phyloP scores from a whole-genome alignment of 2,329 filamentous ascomycete genomes.

The Cladophialophora psammophila region DNA sequence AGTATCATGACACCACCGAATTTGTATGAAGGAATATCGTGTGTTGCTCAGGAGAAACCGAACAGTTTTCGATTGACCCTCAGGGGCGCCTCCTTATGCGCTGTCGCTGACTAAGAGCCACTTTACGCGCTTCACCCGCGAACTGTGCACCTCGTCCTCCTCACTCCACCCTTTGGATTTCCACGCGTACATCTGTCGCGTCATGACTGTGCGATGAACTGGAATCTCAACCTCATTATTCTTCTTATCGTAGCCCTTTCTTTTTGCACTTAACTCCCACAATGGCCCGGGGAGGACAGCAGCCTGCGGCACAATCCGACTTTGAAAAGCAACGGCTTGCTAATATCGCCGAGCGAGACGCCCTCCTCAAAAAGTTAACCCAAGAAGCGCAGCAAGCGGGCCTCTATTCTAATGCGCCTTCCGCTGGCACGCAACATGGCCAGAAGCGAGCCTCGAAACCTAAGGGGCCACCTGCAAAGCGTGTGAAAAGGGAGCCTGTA shows the following conservation, averaged over 20 bases:
- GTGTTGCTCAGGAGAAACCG: not conserved
- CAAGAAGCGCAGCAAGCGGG: conserved; percentile 71
- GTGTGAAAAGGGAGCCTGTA: conserved; percentile 69
- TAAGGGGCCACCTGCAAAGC: conserved; percentile 57
- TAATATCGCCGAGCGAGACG: conserved; percentile 87
- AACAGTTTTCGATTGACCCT: not conserved
- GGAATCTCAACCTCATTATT: conserved; percentile 5
- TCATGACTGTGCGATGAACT: not conserved
- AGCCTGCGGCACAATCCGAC: conserved; percentile 68
- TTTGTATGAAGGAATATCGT: not conserved
- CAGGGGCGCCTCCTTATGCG: no score
- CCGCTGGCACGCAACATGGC: conserved; percentile 56
- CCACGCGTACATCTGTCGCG: not conserved
- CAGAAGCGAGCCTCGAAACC: conserved; percentile 51
- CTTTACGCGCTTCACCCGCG: not conserved
- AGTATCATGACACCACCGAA: not conserved
- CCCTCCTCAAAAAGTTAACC: conserved; percentile 78
- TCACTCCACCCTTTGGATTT: not conserved
- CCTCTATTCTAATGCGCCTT: conserved; percentile 63
- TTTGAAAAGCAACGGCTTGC: conserved; percentile 86
- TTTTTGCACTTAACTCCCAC: not conserved
- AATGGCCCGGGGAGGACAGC: conserved; percentile 29
- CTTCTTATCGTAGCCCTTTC: not conserved
- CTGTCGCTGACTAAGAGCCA: not conserved
- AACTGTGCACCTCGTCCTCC: not conserved